A percentile compares a stretch with the other conserved stretches of the same genome.
Conservation (phyloP, 192 early-diverging fungal species). For the Backusella tuberculispora region DNA sequence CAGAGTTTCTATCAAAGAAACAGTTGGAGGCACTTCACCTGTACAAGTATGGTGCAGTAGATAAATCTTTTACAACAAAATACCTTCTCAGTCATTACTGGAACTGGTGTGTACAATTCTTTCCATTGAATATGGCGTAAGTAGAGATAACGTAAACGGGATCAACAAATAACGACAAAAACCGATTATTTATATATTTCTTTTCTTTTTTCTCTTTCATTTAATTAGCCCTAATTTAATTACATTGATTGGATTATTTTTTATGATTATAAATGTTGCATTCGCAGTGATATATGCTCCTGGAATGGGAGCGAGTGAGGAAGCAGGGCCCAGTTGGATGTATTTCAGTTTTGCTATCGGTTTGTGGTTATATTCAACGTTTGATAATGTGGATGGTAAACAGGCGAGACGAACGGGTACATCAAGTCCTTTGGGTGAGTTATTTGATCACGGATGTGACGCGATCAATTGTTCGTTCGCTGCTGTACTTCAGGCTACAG, state of each 20-base stretch:
- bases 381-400: constrained; percentile 94
- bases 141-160: not conserved
- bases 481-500: constrained; percentile 31
- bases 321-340: constrained; percentile 72
- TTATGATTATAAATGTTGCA: constrained; percentile 75
- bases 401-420: constrained; percentile 90
- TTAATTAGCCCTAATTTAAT: constrained; percentile 80
- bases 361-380: constrained; percentile 84
- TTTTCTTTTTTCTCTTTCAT: constrained; percentile 1
- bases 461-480: constrained; percentile 41
- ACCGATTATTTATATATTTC: not conserved
- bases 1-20: constrained; percentile 19
- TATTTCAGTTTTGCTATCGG: constrained; percentile 78
- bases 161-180: not conserved
- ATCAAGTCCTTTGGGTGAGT: constrained; percentile 86
- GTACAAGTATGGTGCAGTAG: constrained; percentile 88
- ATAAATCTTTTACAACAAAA: constrained; percentile 76
- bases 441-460: constrained; percentile 89
- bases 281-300: constrained; percentile 73
- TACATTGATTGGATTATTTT: constrained; percentile 82
- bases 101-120: constrained; percentile 82
- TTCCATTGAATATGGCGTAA: constrained; percentile 87
- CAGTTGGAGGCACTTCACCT: constrained; percentile 64
- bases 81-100: constrained; percentile 86
- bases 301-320: constrained; percentile 60